phyloP scores from a whole-genome alignment of 179 eudicot genomes.

The Spergularia azorica region DNA sequence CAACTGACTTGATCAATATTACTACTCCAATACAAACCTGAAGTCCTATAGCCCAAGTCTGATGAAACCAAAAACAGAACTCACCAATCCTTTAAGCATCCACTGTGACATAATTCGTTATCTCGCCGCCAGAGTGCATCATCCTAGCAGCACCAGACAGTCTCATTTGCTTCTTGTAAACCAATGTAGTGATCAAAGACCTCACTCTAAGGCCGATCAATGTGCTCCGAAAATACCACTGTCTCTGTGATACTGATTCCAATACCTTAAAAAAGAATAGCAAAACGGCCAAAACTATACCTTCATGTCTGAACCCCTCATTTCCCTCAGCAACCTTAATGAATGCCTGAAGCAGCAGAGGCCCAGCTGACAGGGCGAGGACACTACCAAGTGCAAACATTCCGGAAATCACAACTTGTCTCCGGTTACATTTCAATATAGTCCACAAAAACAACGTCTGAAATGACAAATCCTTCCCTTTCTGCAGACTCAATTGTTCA shows the following conservation, averaged over 20 bases:
- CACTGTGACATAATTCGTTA: slow-evolving; percentile 46
- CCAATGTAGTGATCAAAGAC: slow-evolving; percentile 41
- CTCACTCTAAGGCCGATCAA: slow-evolving; percentile 41
- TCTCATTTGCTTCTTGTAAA: slow-evolving; percentile 41
- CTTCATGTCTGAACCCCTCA: slow-evolving; percentile 36
- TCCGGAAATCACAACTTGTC: slow-evolving; percentile 39
- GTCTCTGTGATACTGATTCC: slow-evolving; percentile 50
- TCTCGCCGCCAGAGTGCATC: slow-evolving; percentile 43
- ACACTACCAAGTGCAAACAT: slow-evolving; percentile 40
- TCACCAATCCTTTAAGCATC: slow-evolving; percentile 56
- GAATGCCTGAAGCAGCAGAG: slow-evolving; percentile 43
- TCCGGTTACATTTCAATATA: slow-evolving; percentile 34
- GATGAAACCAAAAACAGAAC: slow-evolving; percentile 50
- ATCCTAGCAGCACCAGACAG: slow-evolving; percentile 36
- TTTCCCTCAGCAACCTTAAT: slow-evolving; percentile 44
- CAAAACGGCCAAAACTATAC: slow-evolving; percentile 38
- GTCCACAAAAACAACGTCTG: slow-evolving; percentile 30
- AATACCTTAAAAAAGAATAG: slow-evolving; percentile 38
- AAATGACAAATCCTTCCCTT: slow-evolving; percentile 14
- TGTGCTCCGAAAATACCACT: slow-evolving; percentile 44
- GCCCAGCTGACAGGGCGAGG: slow-evolving; percentile 41
- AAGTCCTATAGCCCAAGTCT: slow-evolving; percentile 42
- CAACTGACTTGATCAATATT: slow-evolving; percentile 35
- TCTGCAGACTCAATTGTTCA: slow-evolving; percentile 23
- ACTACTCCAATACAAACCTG: slow-evolving; percentile 39